phyloP scores from a whole-genome alignment of 129 eudicot genomes.

The Helichrysum umbraculigerum region DNA sequence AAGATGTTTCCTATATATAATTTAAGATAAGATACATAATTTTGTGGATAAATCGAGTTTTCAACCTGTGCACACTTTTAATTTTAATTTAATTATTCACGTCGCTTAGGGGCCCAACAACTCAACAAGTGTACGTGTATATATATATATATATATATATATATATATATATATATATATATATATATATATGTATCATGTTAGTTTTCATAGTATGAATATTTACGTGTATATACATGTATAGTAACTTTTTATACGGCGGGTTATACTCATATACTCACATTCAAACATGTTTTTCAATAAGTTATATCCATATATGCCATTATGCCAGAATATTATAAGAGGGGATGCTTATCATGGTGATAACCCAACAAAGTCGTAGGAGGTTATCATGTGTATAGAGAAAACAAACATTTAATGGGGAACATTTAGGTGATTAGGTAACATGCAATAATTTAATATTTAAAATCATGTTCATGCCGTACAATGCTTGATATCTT shows the following conservation, averaged over 20 bases:
- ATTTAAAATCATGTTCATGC: conserved; percentile 33
- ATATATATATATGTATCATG: too few species aligned
- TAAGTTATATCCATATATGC: not conserved
- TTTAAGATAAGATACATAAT: too few species aligned
- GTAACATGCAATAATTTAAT: conserved; percentile 28
- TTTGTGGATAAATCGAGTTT: too few species aligned
- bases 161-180: too few species aligned
- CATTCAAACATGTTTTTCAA: not conserved
- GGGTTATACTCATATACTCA: not conserved
- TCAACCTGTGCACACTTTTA: too few species aligned
- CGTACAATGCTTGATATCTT: conserved; percentile 32
- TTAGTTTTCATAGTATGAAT: too few species aligned
- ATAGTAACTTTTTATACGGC: not conserved
- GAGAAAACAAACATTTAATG: not conserved
- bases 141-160: too few species aligned
- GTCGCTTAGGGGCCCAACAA: too few species aligned
- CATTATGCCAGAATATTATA: not conserved
- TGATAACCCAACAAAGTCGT: not conserved
- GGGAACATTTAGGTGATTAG: not conserved
- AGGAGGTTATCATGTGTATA: not conserved
- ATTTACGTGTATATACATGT: too few species aligned
- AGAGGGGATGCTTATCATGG: conserved; percentile 15
- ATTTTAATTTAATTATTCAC: too few species aligned
- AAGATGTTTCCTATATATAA: too few species aligned
- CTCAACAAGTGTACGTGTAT: too few species aligned